phyloP scores from a whole-genome alignment of 148 eudicot genomes.

The Pharnaceum exiguum region DNA sequence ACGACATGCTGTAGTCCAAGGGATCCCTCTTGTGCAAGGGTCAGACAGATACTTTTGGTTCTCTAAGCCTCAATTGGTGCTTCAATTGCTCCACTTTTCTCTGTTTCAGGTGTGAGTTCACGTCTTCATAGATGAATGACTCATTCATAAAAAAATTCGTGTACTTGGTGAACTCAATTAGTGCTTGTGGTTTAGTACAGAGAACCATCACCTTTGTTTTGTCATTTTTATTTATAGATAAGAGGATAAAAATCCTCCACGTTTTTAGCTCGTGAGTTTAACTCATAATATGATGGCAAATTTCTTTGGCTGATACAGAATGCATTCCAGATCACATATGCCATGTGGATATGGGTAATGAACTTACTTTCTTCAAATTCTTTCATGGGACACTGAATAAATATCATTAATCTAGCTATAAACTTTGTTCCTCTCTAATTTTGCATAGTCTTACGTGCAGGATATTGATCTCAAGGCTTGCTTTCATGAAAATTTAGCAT shows the following conservation, averaged over 20 bases:
- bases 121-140: background rate
- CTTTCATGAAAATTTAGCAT: conserved; percentile 43
- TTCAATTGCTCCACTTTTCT: conserved; percentile 73
- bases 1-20: conserved; percentile 86
- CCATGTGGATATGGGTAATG: conserved; percentile 86
- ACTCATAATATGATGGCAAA: background rate
- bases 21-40: conserved; percentile 88
- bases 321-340: conserved; percentile 86
- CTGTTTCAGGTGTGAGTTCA: conserved; percentile 61
- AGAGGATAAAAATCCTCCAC: background rate
- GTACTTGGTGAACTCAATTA: background rate
- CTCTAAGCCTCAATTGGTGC: conserved; percentile 65
- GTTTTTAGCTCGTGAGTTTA: background rate
- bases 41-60: conserved; percentile 90
- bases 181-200: background rate
- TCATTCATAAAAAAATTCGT: background rate
- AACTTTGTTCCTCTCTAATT: too few species aligned
- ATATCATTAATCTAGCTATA: too few species aligned
- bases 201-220: background rate
- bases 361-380: background rate
- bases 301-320: conserved; percentile 49
- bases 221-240: background rate
- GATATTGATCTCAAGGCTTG: conserved; percentile 57
- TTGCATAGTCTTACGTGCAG: too few species aligned
- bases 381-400: too few species aligned